Percentiles rank a stretch among this genome's conserved stretches.
These are phyloP conservation scores for Leptographium wingfieldii DNA, from an alignment of 2,329 filamentous ascomycete species.

Conservation along the genomic window DNA sequence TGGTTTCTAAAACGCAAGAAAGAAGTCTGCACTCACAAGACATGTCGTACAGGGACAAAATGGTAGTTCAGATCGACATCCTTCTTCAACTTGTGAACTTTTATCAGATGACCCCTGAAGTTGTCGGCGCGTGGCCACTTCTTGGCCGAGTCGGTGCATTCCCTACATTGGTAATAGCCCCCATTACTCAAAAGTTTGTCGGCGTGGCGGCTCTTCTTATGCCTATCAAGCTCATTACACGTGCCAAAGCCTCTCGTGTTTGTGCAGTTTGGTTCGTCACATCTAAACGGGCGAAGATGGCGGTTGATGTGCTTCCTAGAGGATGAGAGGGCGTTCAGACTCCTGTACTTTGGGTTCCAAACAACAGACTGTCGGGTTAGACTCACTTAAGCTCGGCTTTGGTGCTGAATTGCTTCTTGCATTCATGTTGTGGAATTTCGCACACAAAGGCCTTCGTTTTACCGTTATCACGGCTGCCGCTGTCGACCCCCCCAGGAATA, in stretches of 20 bases:
- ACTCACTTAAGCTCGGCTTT: conserved; percentile 44
- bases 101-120: neutral
- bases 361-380: neutral
- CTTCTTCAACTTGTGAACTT: neutral
- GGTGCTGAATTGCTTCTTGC: conserved; percentile 27
- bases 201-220: conserved; percentile 42
- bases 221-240: conserved; percentile 67
- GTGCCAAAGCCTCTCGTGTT: conserved; percentile 62
- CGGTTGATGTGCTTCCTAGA: conserved; percentile 61
- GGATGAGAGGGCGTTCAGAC: neutral
- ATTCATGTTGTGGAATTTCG: neutral
- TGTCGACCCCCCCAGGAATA: neutral
- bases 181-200: neutral
- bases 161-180: neutral
- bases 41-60: neutral
- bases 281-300: conserved; percentile 52
- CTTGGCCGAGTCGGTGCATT: neutral
- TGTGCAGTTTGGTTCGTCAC: conserved; percentile 42
- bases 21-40: neutral
- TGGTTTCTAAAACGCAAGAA: neutral
- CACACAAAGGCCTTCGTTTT: too few species aligned
- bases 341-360: neutral
- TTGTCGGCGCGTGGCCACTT: neutral
- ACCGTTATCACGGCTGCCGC: neutral
- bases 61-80: neutral